These are phyloP conservation scores for Babesia bigemina DNA, from an alignment of 169 alveolate genomes.

Conservation along the genomic window DNA sequence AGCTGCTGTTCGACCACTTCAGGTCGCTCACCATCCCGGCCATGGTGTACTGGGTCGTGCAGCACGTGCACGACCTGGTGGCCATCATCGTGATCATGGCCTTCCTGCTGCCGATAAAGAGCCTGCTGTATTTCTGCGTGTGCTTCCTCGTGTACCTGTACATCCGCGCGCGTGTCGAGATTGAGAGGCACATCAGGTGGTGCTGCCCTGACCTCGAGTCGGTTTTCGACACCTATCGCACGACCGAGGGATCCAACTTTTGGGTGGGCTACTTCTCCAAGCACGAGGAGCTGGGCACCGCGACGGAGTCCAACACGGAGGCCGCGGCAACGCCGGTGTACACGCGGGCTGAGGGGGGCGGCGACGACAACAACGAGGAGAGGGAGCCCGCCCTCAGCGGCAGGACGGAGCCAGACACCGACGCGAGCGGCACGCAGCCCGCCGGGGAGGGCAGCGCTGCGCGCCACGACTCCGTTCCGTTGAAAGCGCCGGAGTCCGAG, in stretches of 20 bases:
- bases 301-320: neutral
- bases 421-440: neutral
- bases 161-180: slow-evolving; percentile 83
- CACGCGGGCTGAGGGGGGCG: neutral
- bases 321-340: neutral
- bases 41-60: slow-evolving; percentile 78
- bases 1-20: slow-evolving; percentile 75
- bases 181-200: slow-evolving; percentile 82
- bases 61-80: slow-evolving; percentile 75
- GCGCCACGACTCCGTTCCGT: neutral
- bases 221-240: slow-evolving; percentile 79
- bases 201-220: slow-evolving; percentile 86
- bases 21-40: slow-evolving; percentile 78
- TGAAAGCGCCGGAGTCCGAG: neutral
- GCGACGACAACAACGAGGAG: neutral
- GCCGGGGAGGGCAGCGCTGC: slow-evolving; percentile 13
- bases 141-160: slow-evolving; percentile 79
- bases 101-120: slow-evolving; percentile 72
- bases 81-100: slow-evolving; percentile 72
- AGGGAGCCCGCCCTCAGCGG: neutral
- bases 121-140: slow-evolving; percentile 72
- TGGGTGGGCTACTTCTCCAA: slow-evolving; percentile 88
- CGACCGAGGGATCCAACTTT: slow-evolving; percentile 79
- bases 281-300: neutral
- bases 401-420: slow-evolving; percentile 8